phyloP scores from a whole-genome alignment of 495 filamentous ascomycete species.

The Cladorrhinum samala region DNA sequence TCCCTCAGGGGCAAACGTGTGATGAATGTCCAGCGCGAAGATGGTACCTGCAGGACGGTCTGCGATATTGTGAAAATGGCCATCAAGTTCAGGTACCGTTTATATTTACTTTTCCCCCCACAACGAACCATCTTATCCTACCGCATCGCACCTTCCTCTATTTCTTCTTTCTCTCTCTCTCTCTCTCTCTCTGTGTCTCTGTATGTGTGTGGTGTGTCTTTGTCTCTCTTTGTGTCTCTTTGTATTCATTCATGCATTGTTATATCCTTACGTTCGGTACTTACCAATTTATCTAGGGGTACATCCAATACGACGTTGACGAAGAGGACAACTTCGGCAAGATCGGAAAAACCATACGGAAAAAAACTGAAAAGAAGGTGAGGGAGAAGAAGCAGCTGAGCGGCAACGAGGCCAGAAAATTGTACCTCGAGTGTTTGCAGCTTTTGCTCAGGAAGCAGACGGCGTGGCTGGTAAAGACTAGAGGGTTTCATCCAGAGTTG shows the following conservation, averaged over 20 bases:
- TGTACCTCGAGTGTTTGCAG: conserved; percentile 82
- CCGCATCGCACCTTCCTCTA: too few relatives aligned
- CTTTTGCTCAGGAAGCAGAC: conserved; percentile 52
- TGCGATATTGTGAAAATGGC: conserved; percentile 48
- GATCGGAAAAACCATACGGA: conserved; percentile 45
- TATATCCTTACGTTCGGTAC: too few relatives aligned
- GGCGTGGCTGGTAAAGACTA: conserved; percentile 35
- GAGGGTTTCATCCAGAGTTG: conserved; percentile 39
- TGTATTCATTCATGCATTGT: too few relatives aligned
- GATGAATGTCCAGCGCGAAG: conserved; percentile 42
- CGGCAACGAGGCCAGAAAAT: conserved; percentile 59
- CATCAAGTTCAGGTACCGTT: conserved; percentile 43
- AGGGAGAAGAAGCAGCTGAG: conserved; percentile 53
- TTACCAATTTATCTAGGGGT: conserved; percentile 27
- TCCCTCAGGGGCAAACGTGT: conserved; percentile 38
- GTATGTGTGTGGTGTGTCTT: too few relatives aligned
- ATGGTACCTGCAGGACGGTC: conserved; percentile 45
- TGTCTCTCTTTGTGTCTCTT: too few relatives aligned
- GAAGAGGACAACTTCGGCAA: conserved; percentile 72
- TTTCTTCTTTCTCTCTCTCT: too few relatives aligned
- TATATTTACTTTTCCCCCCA: not conserved
- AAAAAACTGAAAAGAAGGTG: conserved; percentile 44
- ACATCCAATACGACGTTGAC: conserved; percentile 52
- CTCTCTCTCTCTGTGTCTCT: too few relatives aligned
- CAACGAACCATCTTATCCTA: too few relatives aligned